A percentile compares a stretch with the other conserved stretches of the same genome.
phyloP scores from a whole-genome alignment of 768 basidiomycete species.

The Nidula microcarpa region DNA sequence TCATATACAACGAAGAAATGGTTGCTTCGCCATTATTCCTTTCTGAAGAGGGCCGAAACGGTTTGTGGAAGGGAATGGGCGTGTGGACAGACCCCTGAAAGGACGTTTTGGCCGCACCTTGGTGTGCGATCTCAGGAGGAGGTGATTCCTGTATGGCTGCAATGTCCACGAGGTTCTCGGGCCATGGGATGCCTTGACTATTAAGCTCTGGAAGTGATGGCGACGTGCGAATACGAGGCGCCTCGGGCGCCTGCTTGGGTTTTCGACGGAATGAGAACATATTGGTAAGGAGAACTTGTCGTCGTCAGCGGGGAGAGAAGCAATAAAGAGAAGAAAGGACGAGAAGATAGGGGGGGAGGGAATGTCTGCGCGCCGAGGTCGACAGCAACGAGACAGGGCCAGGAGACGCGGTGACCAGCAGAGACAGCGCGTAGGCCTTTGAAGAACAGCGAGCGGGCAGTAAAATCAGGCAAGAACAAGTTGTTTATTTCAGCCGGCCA shows the following conservation, averaged over 20 bases:
- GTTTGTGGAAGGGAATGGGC: conserved; percentile 81
- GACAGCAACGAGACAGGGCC: too few relatives aligned
- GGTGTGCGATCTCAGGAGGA: conserved; percentile 31
- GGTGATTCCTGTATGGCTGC: conserved; percentile 54
- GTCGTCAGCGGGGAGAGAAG: conserved; percentile 12
- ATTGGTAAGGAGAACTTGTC: conserved; percentile 10
- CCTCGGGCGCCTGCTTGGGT: conserved; percentile 47
- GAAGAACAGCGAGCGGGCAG: too few relatives aligned
- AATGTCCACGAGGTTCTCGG: conserved; percentile 76
- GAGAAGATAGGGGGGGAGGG: conserved; percentile 14
- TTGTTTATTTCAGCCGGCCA: too few relatives aligned
- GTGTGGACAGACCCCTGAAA: conserved; percentile 47
- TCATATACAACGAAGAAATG: conserved; percentile 73
- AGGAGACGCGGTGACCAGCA: too few relatives aligned
- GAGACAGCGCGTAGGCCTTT: too few relatives aligned
- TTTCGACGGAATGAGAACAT: conserved; percentile 82
- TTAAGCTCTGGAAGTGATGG: conserved; percentile 78
- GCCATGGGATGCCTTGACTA: conserved; percentile 80
- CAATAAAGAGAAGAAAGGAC: conserved; percentile 10
- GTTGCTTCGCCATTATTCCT: conserved; percentile 39
- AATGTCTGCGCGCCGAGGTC: neutral
- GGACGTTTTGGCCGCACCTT: conserved; percentile 73
- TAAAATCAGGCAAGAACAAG: too few relatives aligned
- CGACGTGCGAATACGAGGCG: conserved; percentile 59
- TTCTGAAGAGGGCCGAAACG: conserved; percentile 59